Conservation (phyloP, 2,329 filamentous ascomycete species). For the Hypoxylon sp. region DNA sequence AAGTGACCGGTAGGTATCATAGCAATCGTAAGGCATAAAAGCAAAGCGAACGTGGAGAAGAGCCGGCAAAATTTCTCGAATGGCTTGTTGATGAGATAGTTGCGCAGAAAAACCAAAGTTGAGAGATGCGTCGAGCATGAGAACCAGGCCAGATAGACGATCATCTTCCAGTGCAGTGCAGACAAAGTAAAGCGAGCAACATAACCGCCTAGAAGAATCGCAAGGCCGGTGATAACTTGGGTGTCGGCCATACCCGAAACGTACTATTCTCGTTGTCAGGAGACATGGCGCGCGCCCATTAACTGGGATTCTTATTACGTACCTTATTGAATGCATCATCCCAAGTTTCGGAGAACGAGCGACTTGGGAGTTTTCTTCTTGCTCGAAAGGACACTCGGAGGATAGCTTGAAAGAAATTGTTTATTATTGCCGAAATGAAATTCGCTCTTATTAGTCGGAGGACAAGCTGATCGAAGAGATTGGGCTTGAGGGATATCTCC, state of each 20-base stretch:
- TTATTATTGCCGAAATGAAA: background rate
- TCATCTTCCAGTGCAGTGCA: conserved; percentile 26
- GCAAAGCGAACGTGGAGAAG: background rate
- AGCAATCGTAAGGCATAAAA: background rate
- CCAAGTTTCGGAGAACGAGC: background rate
- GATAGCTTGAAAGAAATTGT: background rate
- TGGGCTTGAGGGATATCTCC: background rate
- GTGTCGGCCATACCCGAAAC: conserved; percentile 5
- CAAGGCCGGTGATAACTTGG: conserved; percentile 1
- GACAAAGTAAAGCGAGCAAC: background rate
- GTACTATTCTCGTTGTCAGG: background rate
- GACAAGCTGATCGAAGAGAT: conserved; percentile 2
- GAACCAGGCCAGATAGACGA: conserved; percentile 24
- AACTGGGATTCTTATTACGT: background rate
- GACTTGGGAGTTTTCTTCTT: background rate
- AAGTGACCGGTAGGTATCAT: conserved; percentile 11
- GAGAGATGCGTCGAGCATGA: conserved; percentile 19
- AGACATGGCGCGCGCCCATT: background rate
- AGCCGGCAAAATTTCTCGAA: conserved; percentile 5
- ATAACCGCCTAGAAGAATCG: conserved; percentile 8
- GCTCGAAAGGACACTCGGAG: background rate
- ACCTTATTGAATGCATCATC: conserved; percentile 6
- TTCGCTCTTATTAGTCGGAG: background rate
- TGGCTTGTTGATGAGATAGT: conserved; percentile 17
- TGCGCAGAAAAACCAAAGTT: conserved; percentile 15